Base-by-base conservation (phyloP, 1,139 yeast species). In the Yamadazyma epiphylla region DNA sequence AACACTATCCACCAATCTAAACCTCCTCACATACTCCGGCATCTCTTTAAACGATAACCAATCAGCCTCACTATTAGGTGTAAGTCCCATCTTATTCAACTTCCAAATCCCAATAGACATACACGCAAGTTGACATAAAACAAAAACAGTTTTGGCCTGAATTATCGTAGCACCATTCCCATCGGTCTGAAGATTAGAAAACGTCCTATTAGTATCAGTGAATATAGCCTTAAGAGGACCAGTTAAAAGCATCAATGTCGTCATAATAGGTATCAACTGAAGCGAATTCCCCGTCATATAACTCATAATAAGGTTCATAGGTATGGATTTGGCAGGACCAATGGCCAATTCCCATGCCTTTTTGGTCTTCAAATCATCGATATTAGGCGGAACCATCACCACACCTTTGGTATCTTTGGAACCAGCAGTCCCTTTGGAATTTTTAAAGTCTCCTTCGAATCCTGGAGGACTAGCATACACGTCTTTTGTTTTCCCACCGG, bases 231-330 rank as follows among this genome's bases (percentile, higher is more conserved):
- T 80, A 24, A 86, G 47, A 0, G 97, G 95, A 27, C 77, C 80
- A 45, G 81, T 73, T 42, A 91, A 76, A 48, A 91, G 65, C 87
- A 83, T 86, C 24, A 85, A 58, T 0, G 96, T 84, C 86, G 88
- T 89, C 59, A 88, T 82, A 33, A 91, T 82, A 4, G 96, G 94
- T 37, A 91, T 88, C 41, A 91, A 72, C 48, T 91, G 97, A 17
- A 91, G 62, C 5, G 95, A 78, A 48, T 84, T 83, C 19, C 98
- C 98, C 2, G 96, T 79, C 88, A 91, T 86, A 56, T 87, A 91
- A 38, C 89, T 79, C 95, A 91, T 87, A 33, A 87, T 63, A 36
- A 84, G 54, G 47, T 87, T 91, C 94, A 88, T 84, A 4, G 96
- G 95, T 17, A 91, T 64, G 15, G 80, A 71, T 51, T 89, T 91